These are phyloP conservation scores for Lactarius sanguifluus DNA, from an alignment of 768 basidiomycete species.

Conservation along the genomic window DNA sequence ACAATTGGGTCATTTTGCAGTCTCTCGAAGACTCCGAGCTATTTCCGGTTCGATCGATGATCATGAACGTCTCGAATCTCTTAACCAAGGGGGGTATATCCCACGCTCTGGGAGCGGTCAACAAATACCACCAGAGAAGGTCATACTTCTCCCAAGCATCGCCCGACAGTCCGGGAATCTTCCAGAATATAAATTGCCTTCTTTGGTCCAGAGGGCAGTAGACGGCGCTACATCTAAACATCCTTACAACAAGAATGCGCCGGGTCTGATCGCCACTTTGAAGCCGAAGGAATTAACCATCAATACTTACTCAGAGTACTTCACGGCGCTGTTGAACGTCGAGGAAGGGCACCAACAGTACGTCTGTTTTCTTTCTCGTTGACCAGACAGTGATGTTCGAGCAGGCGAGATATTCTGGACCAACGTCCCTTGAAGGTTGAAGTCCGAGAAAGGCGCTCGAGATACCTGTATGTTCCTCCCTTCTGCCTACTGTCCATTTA, in stretches of 20 bases:
- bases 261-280: not conserved
- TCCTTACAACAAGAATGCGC: not conserved
- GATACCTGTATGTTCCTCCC: slow-evolving; percentile 2
- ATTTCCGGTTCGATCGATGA: slow-evolving; percentile 16
- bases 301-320: slow-evolving; percentile 12
- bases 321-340: slow-evolving; percentile 15
- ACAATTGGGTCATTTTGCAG: slow-evolving; percentile 1
- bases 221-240: fast-evolving
- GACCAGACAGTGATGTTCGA: slow-evolving; percentile 37
- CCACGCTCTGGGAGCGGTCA: not conserved
- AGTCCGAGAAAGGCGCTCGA: not conserved
- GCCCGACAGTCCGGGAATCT: not conserved
- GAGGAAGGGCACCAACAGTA: slow-evolving; percentile 48
- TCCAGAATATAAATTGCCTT: slow-evolving; percentile 8
- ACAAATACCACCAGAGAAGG: slow-evolving; percentile 10
- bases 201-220: not conserved
- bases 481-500: not conserved
- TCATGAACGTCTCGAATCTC: slow-evolving; percentile 10
- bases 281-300: not conserved
- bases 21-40: not conserved
- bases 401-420: slow-evolving; percentile 9
- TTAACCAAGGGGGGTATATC: not conserved
- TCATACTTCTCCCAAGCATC: not conserved
- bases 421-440: slow-evolving; percentile 5
- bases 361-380: slow-evolving; percentile 34